Evolutionary conservation across 352 stramenopile species (phyloP), one percentile per base, ranked within the genome.

Genomic region (Globisporangium nodosum): DNA sequence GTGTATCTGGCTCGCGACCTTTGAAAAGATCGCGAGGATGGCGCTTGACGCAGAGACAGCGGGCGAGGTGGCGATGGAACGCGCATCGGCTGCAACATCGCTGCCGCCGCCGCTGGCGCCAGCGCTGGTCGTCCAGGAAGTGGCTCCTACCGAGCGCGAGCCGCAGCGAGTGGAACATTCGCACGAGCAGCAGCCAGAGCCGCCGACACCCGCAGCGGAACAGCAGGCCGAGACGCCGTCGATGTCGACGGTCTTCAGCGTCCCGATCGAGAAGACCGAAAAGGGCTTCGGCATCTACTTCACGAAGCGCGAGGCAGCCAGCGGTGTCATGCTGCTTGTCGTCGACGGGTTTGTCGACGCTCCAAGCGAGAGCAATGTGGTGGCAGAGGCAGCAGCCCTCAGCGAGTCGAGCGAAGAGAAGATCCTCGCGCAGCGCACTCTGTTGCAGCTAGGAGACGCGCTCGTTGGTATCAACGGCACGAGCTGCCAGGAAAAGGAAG

Each of bases 211-310:
- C 16, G n/a, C 24, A 18, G 35, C 20, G 13, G 13, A 8, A 30
- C 5, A 13, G 43, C n/a, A 49, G 43, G 18, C 8, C 12, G 18
- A 13, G 31, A 46, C 49, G 35, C 4, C 15, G 6, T 5, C 27
- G 6, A 21, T 11, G 16, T 0, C 18, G 16, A 46, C 37, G 8
- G 0, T 54, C 11, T 73, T 76, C 47, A 52, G 69, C 13, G 53
- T 66, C 8, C 39, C 30, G 21, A 74, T 78, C 24, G 56, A 68
- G 21, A 80, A 78, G 53, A 73, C 69, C 7, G 60, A 65, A 27
- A 33, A 31, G 18, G 70, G 66, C 0, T 71, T 83, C 21, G 71
- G 71, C 4, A 76, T 83, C 37, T 81, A 77, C 59, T 83, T 80
- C 49, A 54, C 73, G 9, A 73, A 66, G 45, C 63, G 52, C 21